Base-by-base conservation (phyloP, 1,284 basidiomycete species). In the Afroboletus lepidellus region DNA sequence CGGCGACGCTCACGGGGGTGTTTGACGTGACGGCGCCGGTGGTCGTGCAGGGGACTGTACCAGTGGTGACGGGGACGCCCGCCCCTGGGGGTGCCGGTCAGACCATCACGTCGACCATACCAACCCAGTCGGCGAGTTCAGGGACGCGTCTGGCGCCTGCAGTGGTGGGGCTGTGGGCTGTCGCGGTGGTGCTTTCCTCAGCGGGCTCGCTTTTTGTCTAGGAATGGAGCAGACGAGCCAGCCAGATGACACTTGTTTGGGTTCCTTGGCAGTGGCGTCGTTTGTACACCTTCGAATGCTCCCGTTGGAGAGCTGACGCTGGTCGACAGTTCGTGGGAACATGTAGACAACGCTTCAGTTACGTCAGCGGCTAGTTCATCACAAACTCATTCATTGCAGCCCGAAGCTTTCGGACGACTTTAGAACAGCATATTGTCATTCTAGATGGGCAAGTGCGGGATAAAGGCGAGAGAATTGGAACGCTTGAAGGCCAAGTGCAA, bases 231-330 rank as follows among this genome's bases (percentile, higher is more conserved):
- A n/a, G n/a, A n/a, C n/a, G n/a, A n/a, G n/a, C n/a, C n/a, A n/a
- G n/a, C n/a, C 41, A n/a, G n/a, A n/a, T n/a, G n/a, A n/a, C n/a
- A n/a, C 43, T 30, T 41, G 29, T 44, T 36, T 51, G 37, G 47
- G 61, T 53, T 53, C 60, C 54, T 61, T 54, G 24, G 48, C 15
- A 29, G 50, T 42, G 47, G 58, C 43, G 57, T 42, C 50, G 46
- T 55, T 53, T 41, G 55, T 37, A 32, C 39, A 41, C 32, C 32
- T 18, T 21, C n/a, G 13, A 5, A 11, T 21, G n/a, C 24, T 27
- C 33, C 25, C 42, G 32, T 25, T 43, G 32, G 30, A 29, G 32
- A 36, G 29, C 18, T 56, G 39, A n/a, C n/a, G n/a, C n/a, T n/a
- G n/a, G n/a, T n/a, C n/a, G n/a, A n/a, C n/a, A n/a, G n/a, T n/a